phyloP scores from a whole-genome alignment of 129 eudicot genomes.

The Flaveria trinervia region DNA sequence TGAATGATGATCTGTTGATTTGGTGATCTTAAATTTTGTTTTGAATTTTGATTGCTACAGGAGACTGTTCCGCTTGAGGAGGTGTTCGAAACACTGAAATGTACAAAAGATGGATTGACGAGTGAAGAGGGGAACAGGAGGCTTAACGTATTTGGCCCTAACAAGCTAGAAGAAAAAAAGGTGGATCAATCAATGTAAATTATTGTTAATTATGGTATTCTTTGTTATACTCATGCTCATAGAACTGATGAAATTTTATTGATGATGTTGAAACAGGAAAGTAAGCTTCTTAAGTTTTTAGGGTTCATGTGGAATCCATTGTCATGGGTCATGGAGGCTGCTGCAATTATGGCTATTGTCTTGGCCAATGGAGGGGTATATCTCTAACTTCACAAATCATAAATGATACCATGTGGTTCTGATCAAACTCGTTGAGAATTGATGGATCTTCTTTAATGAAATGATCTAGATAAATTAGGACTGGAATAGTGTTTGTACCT shows the following conservation, averaged over 20 bases:
- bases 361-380: constrained; percentile 84
- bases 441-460: neutral
- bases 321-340: constrained; percentile 95
- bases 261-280: constrained; percentile 52
- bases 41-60: constrained; percentile 36
- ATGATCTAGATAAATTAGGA: neutral
- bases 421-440: neutral
- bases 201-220: neutral
- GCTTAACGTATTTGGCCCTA: constrained; percentile 66
- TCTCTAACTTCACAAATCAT: constrained; percentile 4
- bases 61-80: constrained; percentile 73
- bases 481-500: neutral
- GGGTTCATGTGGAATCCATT: constrained; percentile 97
- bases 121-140: constrained; percentile 60
- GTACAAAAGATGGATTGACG: constrained; percentile 65
- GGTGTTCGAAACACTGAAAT: constrained; percentile 68
- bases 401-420: neutral
- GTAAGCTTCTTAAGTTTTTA: constrained; percentile 61
- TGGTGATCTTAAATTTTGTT: neutral
- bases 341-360: constrained; percentile 86
- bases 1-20: neutral
- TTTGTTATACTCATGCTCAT: neutral
- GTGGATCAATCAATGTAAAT: constrained; percentile 20
- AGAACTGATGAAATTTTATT: constrained; percentile 29
- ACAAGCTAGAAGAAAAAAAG: constrained; percentile 89